A percentile compares a stretch with the other conserved stretches of the same genome.
Conservation (phyloP, 768 basidiomycete species). For the Pholiota microspora region DNA sequence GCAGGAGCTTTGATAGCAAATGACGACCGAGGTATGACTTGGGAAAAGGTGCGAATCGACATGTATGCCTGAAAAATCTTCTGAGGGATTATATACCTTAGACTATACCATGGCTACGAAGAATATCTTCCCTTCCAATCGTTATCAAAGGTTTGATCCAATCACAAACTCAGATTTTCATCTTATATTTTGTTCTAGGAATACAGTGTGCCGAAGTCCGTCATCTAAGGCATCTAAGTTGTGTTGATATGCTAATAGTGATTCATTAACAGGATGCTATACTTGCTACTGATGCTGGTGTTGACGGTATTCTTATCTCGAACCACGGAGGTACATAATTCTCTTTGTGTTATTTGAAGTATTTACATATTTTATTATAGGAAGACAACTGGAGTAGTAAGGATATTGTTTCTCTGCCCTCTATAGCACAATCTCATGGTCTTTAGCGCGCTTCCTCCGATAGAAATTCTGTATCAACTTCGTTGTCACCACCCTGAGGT, state of each 20-base stretch:
- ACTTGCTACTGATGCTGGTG: slow-evolving; percentile 78
- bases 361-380: slow-evolving; percentile 28
- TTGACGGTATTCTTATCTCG: slow-evolving; percentile 84
- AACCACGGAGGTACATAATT: slow-evolving; percentile 79
- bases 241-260: too few species aligned
- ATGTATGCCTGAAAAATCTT: neutral
- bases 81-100: slow-evolving; percentile 19
- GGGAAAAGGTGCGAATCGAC: slow-evolving; percentile 53
- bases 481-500: slow-evolving; percentile 43
- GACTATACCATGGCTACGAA: slow-evolving; percentile 78
- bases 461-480: slow-evolving; percentile 77
- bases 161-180: neutral
- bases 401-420: slow-evolving; percentile 19
- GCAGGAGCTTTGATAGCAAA: slow-evolving; percentile 65
- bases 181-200: slow-evolving; percentile 38
- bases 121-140: slow-evolving; percentile 67
- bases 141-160: slow-evolving; percentile 61
- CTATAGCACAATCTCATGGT: slow-evolving; percentile 12
- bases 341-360: neutral
- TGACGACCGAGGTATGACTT: slow-evolving; percentile 76
- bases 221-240: too few species aligned
- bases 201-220: slow-evolving; percentile 69
- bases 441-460: slow-evolving; percentile 66
- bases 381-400: slow-evolving; percentile 81
- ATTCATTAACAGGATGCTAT: slow-evolving; percentile 66